phyloP scores from a whole-genome alignment of 495 filamentous ascomycete genomes.

The Penicillium argentinense region DNA sequence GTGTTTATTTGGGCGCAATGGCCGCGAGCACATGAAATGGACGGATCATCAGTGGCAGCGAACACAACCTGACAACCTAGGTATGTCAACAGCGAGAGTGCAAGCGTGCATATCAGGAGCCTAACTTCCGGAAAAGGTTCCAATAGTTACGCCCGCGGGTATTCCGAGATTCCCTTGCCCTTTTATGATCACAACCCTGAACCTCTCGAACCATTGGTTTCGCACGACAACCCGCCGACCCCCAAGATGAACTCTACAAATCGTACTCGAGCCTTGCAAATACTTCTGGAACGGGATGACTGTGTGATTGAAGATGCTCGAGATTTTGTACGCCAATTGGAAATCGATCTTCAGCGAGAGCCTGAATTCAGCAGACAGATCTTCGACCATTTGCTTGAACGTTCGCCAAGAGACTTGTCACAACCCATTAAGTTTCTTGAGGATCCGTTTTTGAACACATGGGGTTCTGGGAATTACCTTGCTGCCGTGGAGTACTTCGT shows the following conservation, averaged over 20 bases:
- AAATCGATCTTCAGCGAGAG: constrained; percentile 38
- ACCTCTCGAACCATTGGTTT: constrained; percentile 8
- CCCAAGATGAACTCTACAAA: background rate
- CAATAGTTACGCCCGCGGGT: constrained; percentile 13
- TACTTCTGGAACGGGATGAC: constrained; percentile 16
- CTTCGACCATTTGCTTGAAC: constrained; percentile 36
- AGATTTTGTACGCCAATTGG: constrained; percentile 25
- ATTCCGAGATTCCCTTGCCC: constrained; percentile 11
- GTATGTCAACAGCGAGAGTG: constrained; percentile 16
- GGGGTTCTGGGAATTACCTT: constrained; percentile 41
- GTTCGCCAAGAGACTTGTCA: constrained; percentile 11
- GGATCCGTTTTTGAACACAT: constrained; percentile 41
- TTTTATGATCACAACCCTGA: constrained; percentile 26
- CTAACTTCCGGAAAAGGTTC: constrained; percentile 12
- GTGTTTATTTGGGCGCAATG: constrained; percentile 45
- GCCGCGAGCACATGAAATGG: constrained; percentile 48
- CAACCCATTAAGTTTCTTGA: constrained; percentile 42
- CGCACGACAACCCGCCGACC: background rate
- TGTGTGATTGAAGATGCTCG: constrained; percentile 30
- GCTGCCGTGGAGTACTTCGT: constrained; percentile 23
- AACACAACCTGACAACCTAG: constrained; percentile 22
- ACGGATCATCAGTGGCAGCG: constrained; percentile 32
- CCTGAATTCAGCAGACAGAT: constrained; percentile 43
- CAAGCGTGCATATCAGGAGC: background rate
- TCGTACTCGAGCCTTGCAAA: constrained; percentile 12